Percentiles rank a stretch among this genome's conserved stretches.
Conservation (phyloP, 2,329 filamentous ascomycete species). For the Paracorniculantispora psalliotae region DNA sequence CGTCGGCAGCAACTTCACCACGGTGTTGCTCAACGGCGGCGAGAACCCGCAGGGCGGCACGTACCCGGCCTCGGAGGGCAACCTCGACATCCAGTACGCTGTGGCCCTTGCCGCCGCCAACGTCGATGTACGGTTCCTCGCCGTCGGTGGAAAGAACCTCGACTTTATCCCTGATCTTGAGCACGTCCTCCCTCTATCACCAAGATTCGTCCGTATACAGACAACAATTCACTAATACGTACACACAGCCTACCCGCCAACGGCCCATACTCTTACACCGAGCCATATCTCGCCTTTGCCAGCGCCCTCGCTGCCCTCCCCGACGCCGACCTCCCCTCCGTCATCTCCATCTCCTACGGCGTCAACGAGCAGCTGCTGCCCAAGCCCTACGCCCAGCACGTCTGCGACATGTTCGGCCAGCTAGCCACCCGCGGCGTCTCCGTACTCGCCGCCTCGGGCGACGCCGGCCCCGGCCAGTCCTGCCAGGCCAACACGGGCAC, state of each 20-base stretch:
- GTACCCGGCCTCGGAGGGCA: slow-evolving; percentile 29
- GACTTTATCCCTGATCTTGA: slow-evolving; percentile 31
- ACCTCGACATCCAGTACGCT: slow-evolving; percentile 35
- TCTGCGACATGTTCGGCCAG: slow-evolving; percentile 56
- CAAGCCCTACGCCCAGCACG: slow-evolving; percentile 46
- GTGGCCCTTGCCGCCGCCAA: slow-evolving; percentile 28
- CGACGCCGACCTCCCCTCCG: slow-evolving; percentile 52
- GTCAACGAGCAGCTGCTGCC: slow-evolving; percentile 63
- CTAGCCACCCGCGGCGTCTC: slow-evolving; percentile 63
- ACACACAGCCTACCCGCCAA: slow-evolving; percentile 13
- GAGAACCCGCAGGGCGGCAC: slow-evolving; percentile 41
- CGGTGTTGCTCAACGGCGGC: slow-evolving; percentile 53
- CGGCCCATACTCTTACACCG: slow-evolving; percentile 41
- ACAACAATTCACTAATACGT: no score
- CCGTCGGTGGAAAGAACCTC: slow-evolving; percentile 27
- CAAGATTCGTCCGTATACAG: no score
- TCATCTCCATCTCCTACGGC: slow-evolving; percentile 66
- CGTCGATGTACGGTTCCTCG: slow-evolving; percentile 30
- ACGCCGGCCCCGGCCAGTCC: slow-evolving; percentile 36
- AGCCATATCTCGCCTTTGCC: slow-evolving; percentile 63
- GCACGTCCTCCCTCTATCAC: slow-evolving; percentile 24
- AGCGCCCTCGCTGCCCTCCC: slow-evolving; percentile 52
- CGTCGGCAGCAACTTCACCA: slow-evolving; percentile 50
- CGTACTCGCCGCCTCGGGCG: slow-evolving; percentile 61
- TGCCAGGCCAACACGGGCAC: slow-evolving; percentile 34